Evolutionary conservation across 2,329 filamentous ascomycete species (phyloP), one percentile per base, ranked within the genome.

Genomic region (Xylaria hypoxylon): DNA sequence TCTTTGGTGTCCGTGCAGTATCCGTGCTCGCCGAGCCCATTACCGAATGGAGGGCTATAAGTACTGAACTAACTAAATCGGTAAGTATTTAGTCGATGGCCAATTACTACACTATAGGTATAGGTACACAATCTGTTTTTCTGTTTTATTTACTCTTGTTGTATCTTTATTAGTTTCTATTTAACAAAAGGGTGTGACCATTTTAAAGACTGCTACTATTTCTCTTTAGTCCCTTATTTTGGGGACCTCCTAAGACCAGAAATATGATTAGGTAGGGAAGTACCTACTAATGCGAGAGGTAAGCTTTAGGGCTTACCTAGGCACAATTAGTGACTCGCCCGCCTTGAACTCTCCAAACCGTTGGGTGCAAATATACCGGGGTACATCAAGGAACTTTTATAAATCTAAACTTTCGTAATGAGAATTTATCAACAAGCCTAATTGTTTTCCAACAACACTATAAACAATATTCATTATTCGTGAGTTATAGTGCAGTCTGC

Each of bases 261-360:
- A 17, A 50, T 13, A 52, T 35, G 10, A 28, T 17, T 17, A 48
- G 10, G 13, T 15, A 50, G 17, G 17, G n/a, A 26, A 13, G 28
- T 8, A 31, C 5, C 31, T 8, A 31, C 5, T 48, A 28, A 38
- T 11, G 35, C 13, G 35, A 38, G 35, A 38, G 6, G 56, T 45
- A 38, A 45, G 50, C 24, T 66, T 55, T 53, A 59, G 60, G 55
- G 40, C 47, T 38, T 33, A 57, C 57, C 53, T 51, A 63, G 35
- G 44, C 44, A 55, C 13, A n/a, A 35, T 35, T 45, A 38, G 58
- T 62, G 40, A 44, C 33, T 65, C 28, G 47, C 45, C 59, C 15
- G 59, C 26, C 59, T 38, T 55, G 10, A 67, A 63, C 59, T 60
- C 44, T 66, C 63, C 67, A 60, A 59, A 45, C 47, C 47, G 45